Conservation (phyloP, 805 yeast species). For the Monosporozyma aquatica region DNA sequence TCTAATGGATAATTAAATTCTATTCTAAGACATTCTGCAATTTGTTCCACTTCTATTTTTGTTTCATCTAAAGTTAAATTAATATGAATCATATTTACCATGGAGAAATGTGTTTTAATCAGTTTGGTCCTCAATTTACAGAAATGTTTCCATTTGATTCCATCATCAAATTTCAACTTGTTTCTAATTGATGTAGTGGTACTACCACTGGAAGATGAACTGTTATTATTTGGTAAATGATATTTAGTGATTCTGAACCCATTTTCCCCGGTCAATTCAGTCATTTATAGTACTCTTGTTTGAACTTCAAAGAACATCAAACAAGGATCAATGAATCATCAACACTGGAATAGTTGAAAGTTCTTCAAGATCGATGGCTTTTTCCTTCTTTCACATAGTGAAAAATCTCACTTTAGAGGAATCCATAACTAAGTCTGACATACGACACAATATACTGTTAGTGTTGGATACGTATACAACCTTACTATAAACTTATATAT, state of each 20-base stretch:
- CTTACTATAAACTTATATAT: too few species aligned
- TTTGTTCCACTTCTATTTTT: slow-evolving; percentile 65
- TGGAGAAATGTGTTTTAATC: slow-evolving; percentile 43
- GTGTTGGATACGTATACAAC: too few species aligned
- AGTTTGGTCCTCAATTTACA: slow-evolving; percentile 80
- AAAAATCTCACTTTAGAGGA: too few species aligned
- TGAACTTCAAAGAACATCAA: too few species aligned
- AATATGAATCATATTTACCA: slow-evolving; percentile 37
- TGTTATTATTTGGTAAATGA: slow-evolving; percentile 3
- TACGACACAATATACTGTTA: too few species aligned
- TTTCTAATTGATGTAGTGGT: slow-evolving; percentile 36
- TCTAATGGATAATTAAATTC: slow-evolving; percentile 63
- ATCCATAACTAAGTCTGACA: too few species aligned
- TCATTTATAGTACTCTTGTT: too few species aligned
- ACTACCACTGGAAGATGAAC: slow-evolving; percentile 25
- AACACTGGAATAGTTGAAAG: too few species aligned
- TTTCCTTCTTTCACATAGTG: too few species aligned
- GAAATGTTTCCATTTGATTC: slow-evolving; percentile 76
- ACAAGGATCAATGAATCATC: too few species aligned
- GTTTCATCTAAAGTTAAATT: slow-evolving; percentile 84
- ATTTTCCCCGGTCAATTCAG: neutral
- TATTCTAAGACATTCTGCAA: slow-evolving; percentile 63
- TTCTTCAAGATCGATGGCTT: too few species aligned
- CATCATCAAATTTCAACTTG: slow-evolving; percentile 67
- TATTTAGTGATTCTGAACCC: neutral